Base-by-base conservation (phyloP, 192 early-diverging fungal genomes). In the Dimargaris cristalligena region DNA sequence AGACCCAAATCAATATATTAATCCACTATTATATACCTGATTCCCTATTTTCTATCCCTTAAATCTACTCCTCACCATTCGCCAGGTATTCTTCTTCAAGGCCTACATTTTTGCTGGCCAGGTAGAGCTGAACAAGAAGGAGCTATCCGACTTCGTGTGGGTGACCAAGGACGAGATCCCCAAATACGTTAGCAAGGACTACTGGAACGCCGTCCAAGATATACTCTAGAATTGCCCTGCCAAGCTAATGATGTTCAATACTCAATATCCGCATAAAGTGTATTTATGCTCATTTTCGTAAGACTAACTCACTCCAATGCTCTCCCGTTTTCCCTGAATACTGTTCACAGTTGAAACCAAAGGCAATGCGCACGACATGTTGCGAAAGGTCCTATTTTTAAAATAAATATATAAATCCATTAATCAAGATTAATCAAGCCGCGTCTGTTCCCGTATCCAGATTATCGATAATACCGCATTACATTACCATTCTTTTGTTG, bases 31-130 rank as follows among this genome's bases (percentile, higher is more conserved):
- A 60, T 34, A 23, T 4, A 10, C 29, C 50, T 10, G 26, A 31
- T 14, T 28, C 31, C 10, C 20, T 34, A 25, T 35, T 41, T 34
- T 31, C n/a, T 29, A 34, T 16, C n/a, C 28, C 33, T 41, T 25
- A 29, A n/a, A n/a, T 16, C 33, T 55, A 62, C 35, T 33, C n/a
- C 3, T 62, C 23, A 51, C 6, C 34, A 34, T 22, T 65, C n/a
- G n/a, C 3, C 60, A 88, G 83, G 77, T 82, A 4, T 90, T 90
- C 64, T 86, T 82, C 61, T 82, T 90, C 78, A 84, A 84, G 63
- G 77, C 79, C 9, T 74, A 82, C 46, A 81, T 84, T 55, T 65
- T 84, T 20, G 67, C 77, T n/a, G 87, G 87, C 34, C 79, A 85
- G 61, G 79, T 76, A 28, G 60, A 73, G 52, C 67, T 78, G 11